Base-by-base conservation (phyloP, 2,329 filamentous ascomycete species). In the Laburnicola sp. region DNA sequence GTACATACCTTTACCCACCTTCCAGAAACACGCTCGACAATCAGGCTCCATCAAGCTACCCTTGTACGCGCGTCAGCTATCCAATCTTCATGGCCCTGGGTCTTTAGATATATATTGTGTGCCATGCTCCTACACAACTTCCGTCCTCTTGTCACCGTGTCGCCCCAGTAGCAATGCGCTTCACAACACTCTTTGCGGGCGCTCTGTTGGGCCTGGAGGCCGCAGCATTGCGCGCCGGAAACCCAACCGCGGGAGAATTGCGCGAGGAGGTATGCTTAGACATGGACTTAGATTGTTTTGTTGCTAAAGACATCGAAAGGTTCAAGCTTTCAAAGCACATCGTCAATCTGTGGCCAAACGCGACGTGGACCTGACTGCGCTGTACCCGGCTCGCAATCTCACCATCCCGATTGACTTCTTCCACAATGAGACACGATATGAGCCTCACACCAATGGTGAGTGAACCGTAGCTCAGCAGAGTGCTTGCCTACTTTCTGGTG, bases 311-410 rank as follows among this genome's bases (percentile, higher is more conserved):
- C 26, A 32, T 37, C 4, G 25, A 3, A 16, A 69, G 67, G 50
- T 54, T 6, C 50, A 57, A 34, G 47, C 57, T 21, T 43, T 51
- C 32, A 59, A 51, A 42, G 53, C 57, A 25, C 57, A 52, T 37
- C 61, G 56, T 31, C 54, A 52, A n/a, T 50, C 67, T 5, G 39
- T 46, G 30, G 25, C n/a, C 8, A 71, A 70, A 51, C 68, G 70
- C 27, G 66, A 66, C 9, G 50, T 64, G 9, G 68, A 78, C 50
- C 71, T 68, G 2, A 56, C 59, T 3, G 38, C 64, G 16, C 61
- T 76, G 7, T 83, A 81, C 59, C 75, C 79, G 2, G 75, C 70
- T 26, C 66, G 81, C 64, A 82, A 80, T 56, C 66, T 85, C 50
- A 78, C 79, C 21, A 2, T 25, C 8, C 55, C 75, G 63, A 77